These are phyloP conservation scores for Eutypella sp. DNA, from an alignment of 2,329 filamentous ascomycete species.

Conservation along the genomic window DNA sequence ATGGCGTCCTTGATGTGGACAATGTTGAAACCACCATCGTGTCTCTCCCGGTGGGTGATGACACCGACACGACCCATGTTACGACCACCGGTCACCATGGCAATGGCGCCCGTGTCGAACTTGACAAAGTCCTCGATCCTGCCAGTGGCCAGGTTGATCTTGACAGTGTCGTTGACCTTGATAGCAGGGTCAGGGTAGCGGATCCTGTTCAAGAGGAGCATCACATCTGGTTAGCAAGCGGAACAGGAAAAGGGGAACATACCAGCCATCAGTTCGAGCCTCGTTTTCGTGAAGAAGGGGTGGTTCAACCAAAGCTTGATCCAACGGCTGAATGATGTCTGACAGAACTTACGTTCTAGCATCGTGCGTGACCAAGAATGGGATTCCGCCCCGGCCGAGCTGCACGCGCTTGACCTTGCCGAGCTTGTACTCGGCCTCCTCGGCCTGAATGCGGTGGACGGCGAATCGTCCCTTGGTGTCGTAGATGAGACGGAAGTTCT, in stretches of 20 bases:
- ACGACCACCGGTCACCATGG: constrained; percentile 98
- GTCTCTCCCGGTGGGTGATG: constrained; percentile 99
- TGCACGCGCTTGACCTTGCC: constrained; percentile 99
- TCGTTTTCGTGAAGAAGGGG: constrained; percentile 30
- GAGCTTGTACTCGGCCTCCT: constrained; percentile 99
- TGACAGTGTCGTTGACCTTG: constrained; percentile 99
- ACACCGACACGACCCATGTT: constrained; percentile 99
- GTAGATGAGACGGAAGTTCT: constrained; percentile 99
- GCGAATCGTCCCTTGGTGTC: constrained; percentile 99
- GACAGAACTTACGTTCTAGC: constrained; percentile 99
- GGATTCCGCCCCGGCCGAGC: constrained; percentile 98
- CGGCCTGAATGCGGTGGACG: constrained; percentile 96
- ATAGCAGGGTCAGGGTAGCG: constrained; percentile 97
- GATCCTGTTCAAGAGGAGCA: constrained; percentile 59
- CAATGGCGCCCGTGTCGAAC: constrained; percentile 97
- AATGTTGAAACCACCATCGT: constrained; percentile 99
- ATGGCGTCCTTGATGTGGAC: constrained; percentile 99
- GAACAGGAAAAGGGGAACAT: constrained; percentile 34
- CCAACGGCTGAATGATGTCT: constrained; percentile 99
- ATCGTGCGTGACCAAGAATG: constrained; percentile 99
- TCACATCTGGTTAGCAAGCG: constrained; percentile 37
- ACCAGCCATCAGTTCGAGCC: constrained; percentile 49
- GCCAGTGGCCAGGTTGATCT: constrained; percentile 94
- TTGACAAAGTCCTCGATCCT: constrained; percentile 98
- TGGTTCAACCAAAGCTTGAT: constrained; percentile 89